Conservation (phyloP, 2,329 filamentous ascomycete genomes). For the Alternaria gansuensis region DNA sequence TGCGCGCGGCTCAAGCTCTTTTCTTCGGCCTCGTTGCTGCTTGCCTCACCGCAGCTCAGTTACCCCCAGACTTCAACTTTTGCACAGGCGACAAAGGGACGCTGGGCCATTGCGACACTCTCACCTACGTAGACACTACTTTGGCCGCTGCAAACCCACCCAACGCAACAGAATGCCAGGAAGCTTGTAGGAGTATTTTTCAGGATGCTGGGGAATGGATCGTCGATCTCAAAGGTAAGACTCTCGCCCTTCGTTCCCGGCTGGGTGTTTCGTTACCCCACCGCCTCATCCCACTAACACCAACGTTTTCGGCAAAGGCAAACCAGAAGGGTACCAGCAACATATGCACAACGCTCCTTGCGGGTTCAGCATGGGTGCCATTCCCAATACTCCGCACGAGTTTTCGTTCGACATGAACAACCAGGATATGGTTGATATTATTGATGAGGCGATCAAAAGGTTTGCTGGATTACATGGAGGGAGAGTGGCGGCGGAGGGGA, state of each 20-base stretch:
- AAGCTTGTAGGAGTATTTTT: slow-evolving; percentile 25
- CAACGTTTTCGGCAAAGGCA: slow-evolving; percentile 1
- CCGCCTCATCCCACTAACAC: not conserved
- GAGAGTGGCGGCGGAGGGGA: slow-evolving; percentile 31
- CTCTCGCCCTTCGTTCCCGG: not conserved
- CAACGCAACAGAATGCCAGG: slow-evolving; percentile 23
- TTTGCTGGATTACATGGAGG: slow-evolving; percentile 31
- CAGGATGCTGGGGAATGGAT: slow-evolving; percentile 36
- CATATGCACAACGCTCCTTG: slow-evolving; percentile 24
- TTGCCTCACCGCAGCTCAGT: slow-evolving; percentile 7
- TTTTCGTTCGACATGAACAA: slow-evolving; percentile 33
- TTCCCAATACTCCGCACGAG: slow-evolving; percentile 22
- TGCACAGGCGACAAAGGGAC: slow-evolving; percentile 20
- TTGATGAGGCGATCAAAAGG: slow-evolving; percentile 32
- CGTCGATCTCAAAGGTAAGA: slow-evolving; percentile 25
- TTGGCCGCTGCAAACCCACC: slow-evolving; percentile 19
- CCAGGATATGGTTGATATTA: slow-evolving; percentile 36
- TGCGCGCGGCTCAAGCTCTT: not conserved
- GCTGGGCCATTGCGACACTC: slow-evolving; percentile 29
- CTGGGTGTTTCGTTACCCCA: no score
- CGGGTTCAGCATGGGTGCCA: slow-evolving; percentile 30
- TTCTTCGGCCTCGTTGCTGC: slow-evolving; percentile 12
- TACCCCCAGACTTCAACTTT: slow-evolving; percentile 6
- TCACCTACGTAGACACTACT: slow-evolving; percentile 30
- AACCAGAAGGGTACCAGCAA: slow-evolving; percentile 31